These are phyloP conservation scores for Agaricus blazei DNA, from an alignment of 768 basidiomycete species.

Conservation along the genomic window DNA sequence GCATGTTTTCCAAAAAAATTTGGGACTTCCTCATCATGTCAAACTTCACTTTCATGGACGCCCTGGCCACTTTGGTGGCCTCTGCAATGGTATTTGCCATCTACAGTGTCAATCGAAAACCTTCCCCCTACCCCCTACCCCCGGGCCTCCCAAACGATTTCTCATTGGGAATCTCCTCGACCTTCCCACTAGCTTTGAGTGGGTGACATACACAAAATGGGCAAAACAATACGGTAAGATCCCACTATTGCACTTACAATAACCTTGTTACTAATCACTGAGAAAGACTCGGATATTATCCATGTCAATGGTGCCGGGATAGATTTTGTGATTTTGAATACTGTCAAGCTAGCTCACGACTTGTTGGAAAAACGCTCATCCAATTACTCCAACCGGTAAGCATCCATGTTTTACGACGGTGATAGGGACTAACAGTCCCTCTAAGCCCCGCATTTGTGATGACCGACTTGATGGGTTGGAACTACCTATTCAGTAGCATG, in stretches of 20 bases:
- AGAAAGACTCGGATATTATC: slow-evolving; percentile 19
- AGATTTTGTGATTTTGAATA: slow-evolving; percentile 17
- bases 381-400: slow-evolving; percentile 12
- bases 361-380: slow-evolving; percentile 18
- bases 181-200: slow-evolving; percentile 26
- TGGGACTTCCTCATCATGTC: too few relatives aligned
- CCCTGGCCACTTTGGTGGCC: too few relatives aligned
- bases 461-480: slow-evolving; percentile 24
- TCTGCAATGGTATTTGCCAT: too few relatives aligned
- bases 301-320: slow-evolving; percentile 16
- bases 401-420: too few relatives aligned
- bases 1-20: too few relatives aligned
- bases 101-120: too few relatives aligned
- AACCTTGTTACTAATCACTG: neutral
- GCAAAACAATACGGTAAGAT: neutral
- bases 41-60: too few relatives aligned
- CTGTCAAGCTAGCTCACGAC: slow-evolving; percentile 15
- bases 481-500: slow-evolving; percentile 13
- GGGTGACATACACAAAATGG: neutral
- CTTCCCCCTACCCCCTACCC: slow-evolving; percentile 23
- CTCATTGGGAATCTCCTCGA: slow-evolving; percentile 40
- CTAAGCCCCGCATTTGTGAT: too few relatives aligned
- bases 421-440: too few relatives aligned
- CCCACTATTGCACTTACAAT: neutral
- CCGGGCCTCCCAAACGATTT: slow-evolving; percentile 34